A percentile compares a stretch with the other conserved stretches of the same genome.
phyloP scores from a whole-genome alignment of 2,329 filamentous ascomycete genomes.

The Simplicillium sp. region DNA sequence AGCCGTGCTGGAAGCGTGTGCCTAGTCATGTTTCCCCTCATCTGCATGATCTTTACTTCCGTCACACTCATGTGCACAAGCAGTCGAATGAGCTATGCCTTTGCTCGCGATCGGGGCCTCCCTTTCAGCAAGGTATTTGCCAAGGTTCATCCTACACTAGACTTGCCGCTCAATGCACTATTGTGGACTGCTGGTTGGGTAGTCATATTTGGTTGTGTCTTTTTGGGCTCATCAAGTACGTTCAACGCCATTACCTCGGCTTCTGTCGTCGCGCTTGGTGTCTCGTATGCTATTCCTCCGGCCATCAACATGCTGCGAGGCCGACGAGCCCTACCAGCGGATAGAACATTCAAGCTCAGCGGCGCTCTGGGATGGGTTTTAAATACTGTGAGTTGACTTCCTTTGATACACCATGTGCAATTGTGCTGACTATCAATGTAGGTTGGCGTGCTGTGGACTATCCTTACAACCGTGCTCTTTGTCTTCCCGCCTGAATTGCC shows the following conservation, averaged over 20 bases:
- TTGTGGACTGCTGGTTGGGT: constrained; percentile 51
- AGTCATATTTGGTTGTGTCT: constrained; percentile 60
- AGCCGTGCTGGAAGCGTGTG: constrained; percentile 53
- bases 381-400: background rate
- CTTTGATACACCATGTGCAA: background rate
- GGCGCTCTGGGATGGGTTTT: background rate
- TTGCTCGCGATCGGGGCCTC: constrained; percentile 54
- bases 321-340: constrained; percentile 48
- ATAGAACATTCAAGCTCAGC: background rate
- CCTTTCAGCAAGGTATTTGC: constrained; percentile 52
- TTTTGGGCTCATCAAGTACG: constrained; percentile 53
- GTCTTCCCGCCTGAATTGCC: constrained; percentile 23
- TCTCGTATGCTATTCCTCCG: constrained; percentile 68
- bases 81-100: constrained; percentile 58
- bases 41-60: constrained; percentile 55
- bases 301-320: constrained; percentile 59
- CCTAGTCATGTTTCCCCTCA: constrained; percentile 54
- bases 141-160: constrained; percentile 49
- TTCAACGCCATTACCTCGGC: constrained; percentile 65
- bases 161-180: constrained; percentile 59
- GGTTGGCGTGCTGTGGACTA: constrained; percentile 51
- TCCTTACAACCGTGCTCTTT: constrained; percentile 58
- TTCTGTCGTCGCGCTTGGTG: constrained; percentile 60
- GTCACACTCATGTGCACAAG: constrained; percentile 57
- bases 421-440: background rate